Base-by-base conservation (phyloP, 2,329 filamentous ascomycete species). In the Calonectria pseudoturangicola region DNA sequence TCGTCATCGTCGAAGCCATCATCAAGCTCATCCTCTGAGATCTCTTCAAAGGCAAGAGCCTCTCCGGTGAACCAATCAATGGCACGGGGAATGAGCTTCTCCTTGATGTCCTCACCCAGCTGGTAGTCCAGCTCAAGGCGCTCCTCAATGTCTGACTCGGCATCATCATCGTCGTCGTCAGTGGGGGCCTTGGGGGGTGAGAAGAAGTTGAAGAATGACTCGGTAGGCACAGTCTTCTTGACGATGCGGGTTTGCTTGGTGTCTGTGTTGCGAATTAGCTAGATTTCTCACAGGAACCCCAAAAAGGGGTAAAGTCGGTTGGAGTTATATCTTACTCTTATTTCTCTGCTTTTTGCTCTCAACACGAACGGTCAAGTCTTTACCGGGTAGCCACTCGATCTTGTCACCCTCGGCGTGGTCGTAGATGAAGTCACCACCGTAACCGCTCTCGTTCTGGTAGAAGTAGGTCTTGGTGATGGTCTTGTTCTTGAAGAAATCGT, bases 281-380 rank as follows among this genome's bases (percentile, higher is more conserved):
- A n/a, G 39, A 6, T 16, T 27, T 7, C 25, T 60, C 54, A 9
- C 9, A 8, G 21, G 43, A 7, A 10, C n/a, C 27, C 15, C 50
- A 12, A n/a, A 33, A 39, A 51, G 4, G 21, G 25, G 47, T 21
- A n/a, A 72, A 13, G 18, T 21, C 18, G 12, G 25, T 30, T 62
- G 30, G 10, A 2, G 18, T 25, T 10, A 51, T 47, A 27, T 73
- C 89, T 88, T 89, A 99, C 97, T 98, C 92, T 98, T 99, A 89
- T 99, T 99, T 77, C 97, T 92, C 89, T 99, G 97, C 91, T 99
- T 99, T 92, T 99, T 99, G 90, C 95, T 97, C 90, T 99, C 97
- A 73, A 98, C 89, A 79, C 95, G 93, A 77, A 98, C 94, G 56
- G 97, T 99, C 80, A 99, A 89, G 83, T 99, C 97, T 86, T 98